Conservation (phyloP, 2,329 filamentous ascomycete genomes). For the Botryosphaeria dothidea region DNA sequence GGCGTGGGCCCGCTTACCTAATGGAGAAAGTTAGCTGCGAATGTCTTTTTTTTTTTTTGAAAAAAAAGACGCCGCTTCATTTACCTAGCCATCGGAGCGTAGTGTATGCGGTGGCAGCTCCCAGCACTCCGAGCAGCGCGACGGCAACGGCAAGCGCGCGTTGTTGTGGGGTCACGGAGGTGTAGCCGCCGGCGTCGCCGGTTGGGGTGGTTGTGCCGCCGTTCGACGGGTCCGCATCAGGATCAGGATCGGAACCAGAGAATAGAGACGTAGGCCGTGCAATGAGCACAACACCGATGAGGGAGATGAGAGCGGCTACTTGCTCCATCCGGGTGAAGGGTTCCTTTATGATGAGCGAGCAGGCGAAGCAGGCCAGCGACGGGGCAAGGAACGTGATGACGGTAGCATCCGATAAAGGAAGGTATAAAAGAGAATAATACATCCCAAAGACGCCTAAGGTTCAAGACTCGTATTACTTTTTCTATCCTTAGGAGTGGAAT, state of each 20-base stretch:
- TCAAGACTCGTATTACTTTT: too few species aligned
- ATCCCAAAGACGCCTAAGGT: slow-evolving; percentile 69
- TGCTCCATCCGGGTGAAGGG: slow-evolving; percentile 78
- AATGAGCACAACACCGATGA: slow-evolving; percentile 80
- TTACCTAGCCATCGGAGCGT: slow-evolving; percentile 78
- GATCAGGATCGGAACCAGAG: slow-evolving; percentile 31
- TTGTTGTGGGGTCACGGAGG: slow-evolving; percentile 59
- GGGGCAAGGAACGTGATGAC: slow-evolving; percentile 88
- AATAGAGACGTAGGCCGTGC: slow-evolving; percentile 68
- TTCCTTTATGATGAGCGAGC: slow-evolving; percentile 73
- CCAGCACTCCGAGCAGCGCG: slow-evolving; percentile 75
- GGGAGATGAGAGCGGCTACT: slow-evolving; percentile 71
- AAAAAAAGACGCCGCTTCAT: slow-evolving; percentile 60
- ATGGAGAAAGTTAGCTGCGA: too few species aligned
- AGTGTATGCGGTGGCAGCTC: slow-evolving; percentile 72
- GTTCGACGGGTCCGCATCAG: slow-evolving; percentile 34
- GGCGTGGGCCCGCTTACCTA: slow-evolving; percentile 70
- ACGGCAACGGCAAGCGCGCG: slow-evolving; percentile 69
- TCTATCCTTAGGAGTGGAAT: too few species aligned
- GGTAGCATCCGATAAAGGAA: slow-evolving; percentile 83
- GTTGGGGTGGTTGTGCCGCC: slow-evolving; percentile 29
- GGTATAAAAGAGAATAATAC: slow-evolving; percentile 72
- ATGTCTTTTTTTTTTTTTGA: too few species aligned
- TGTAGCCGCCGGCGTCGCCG: slow-evolving; percentile 35
- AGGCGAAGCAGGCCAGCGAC: slow-evolving; percentile 75